These are phyloP conservation scores for Rhodofomes roseus DNA, from an alignment of 1,284 basidiomycete species.

Conservation along the genomic window DNA sequence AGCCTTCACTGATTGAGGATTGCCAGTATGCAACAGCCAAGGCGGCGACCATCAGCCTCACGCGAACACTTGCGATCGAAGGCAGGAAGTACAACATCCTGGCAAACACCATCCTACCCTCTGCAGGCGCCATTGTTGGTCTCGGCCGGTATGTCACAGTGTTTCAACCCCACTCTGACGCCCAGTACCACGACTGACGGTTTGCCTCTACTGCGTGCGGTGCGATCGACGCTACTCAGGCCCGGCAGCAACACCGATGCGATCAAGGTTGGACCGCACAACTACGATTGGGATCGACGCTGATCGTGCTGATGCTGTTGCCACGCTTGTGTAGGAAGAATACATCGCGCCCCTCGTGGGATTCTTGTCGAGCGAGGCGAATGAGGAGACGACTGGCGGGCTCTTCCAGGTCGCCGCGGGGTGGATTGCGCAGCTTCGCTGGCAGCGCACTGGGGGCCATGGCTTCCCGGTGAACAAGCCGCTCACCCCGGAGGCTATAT, in stretches of 20 bases:
- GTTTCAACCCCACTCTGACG: not conserved
- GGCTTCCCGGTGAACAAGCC: constrained; percentile 81
- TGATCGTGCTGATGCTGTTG: not conserved
- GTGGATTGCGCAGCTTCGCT: constrained; percentile 90
- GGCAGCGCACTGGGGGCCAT: constrained; percentile 88
- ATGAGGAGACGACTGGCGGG: constrained; percentile 70
- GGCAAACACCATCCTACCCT: constrained; percentile 87
- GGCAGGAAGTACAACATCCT: constrained; percentile 90
- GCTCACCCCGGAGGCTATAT: constrained; percentile 76
- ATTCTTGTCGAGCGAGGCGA: constrained; percentile 84
- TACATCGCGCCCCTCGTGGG: constrained; percentile 91
- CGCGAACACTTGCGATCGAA: constrained; percentile 88
- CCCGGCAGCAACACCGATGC: constrained; percentile 92
- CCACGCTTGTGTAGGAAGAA: constrained; percentile 60
- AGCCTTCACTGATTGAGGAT: not conserved
- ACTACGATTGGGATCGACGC: not conserved
- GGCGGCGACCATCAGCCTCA: constrained; percentile 89
- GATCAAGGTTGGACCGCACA: constrained; percentile 61
- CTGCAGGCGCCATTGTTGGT: constrained; percentile 35
- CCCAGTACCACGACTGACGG: constrained; percentile 1
- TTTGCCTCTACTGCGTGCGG: not conserved
- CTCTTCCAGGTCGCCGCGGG: constrained; percentile 92
- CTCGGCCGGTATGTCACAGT: constrained; percentile 17
- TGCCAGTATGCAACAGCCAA: constrained; percentile 87
- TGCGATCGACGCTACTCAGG: constrained; percentile 38